Percentiles rank a stretch among this genome's conserved stretches.
Evolutionary conservation across 2,329 filamentous ascomycete genomes (phyloP).

Genomic region (Fusarium brachygibbosum): DNA sequence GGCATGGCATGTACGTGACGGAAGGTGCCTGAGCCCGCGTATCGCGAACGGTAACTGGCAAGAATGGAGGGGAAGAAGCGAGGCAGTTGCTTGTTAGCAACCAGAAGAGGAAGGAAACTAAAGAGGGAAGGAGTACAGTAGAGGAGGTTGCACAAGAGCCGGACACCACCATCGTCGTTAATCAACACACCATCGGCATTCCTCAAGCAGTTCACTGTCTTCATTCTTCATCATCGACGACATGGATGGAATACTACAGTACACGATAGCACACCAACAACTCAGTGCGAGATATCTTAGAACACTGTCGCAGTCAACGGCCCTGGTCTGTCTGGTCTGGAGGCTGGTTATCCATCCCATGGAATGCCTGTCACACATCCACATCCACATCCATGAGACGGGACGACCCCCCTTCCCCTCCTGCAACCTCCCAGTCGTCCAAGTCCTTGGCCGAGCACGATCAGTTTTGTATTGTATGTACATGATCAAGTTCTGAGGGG

Average conservation of each 20-base stretch:
- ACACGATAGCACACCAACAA: conserved; percentile 3
- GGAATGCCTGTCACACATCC: conserved; percentile 41
- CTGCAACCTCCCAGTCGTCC: conserved; percentile 40
- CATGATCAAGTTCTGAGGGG: background rate
- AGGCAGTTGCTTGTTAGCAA: conserved; percentile 14
- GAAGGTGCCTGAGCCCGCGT: conserved; percentile 39
- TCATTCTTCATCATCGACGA: conserved; percentile 18
- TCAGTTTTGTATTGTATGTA: conserved; percentile 25
- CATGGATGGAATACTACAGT: conserved; percentile 1
- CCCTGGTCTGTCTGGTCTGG: conserved; percentile 5
- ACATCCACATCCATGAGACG: conserved; percentile 36
- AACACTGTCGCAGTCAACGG: conserved; percentile 28
- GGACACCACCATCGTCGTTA: conserved; percentile 3
- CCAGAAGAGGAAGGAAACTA: conserved; percentile 42
- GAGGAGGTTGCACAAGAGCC: conserved; percentile 34
- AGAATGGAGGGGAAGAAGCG: conserved; percentile 36
- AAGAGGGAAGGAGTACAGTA: conserved; percentile 5
- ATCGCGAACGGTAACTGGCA: conserved; percentile 42
- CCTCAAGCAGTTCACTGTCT: conserved; percentile 4
- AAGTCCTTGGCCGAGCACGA: conserved; percentile 25
- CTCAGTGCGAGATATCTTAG: conserved; percentile 33
- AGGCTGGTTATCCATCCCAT: conserved; percentile 11
- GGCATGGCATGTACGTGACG: conserved; percentile 36
- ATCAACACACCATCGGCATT: conserved; percentile 6
- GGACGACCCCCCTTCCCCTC: conserved; percentile 40